Conservation (phyloP, 2,329 filamentous ascomycete species). For the Penicillium sclerotiorum region DNA sequence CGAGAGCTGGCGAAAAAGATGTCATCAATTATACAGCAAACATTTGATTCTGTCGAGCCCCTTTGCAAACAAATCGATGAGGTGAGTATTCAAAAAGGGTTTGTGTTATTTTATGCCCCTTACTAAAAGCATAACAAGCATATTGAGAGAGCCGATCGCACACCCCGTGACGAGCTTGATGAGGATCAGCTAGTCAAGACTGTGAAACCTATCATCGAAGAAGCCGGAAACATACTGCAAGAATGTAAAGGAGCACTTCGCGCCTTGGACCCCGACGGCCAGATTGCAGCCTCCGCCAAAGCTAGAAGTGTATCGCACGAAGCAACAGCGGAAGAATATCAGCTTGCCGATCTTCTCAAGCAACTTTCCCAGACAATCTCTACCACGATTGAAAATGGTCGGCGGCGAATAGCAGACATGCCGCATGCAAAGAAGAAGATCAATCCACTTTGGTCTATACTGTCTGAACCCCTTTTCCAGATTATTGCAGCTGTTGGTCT, state of each 20-base stretch:
- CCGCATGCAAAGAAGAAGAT: constrained; percentile 93
- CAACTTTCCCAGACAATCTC: constrained; percentile 79
- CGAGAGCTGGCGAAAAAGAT: constrained; percentile 78
- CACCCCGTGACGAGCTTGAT: constrained; percentile 82
- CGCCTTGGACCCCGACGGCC: constrained; percentile 84
- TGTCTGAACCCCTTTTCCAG: constrained; percentile 79
- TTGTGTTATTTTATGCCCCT: no score
- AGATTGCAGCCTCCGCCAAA: constrained; percentile 83
- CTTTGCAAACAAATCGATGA: constrained; percentile 85
- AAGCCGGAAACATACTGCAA: constrained; percentile 75
- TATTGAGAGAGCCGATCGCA: constrained; percentile 71
- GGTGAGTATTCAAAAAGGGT: constrained; percentile 53
- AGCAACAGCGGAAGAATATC: constrained; percentile 79
- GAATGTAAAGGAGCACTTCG: constrained; percentile 87
- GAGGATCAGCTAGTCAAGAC: constrained; percentile 86
- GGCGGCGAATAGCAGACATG: constrained; percentile 88
- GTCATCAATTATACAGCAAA: constrained; percentile 70
- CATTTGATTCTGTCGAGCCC: constrained; percentile 79
- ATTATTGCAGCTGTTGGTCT: constrained; percentile 87
- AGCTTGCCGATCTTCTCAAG: constrained; percentile 81
- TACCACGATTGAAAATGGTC: constrained; percentile 81
- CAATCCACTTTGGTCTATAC: constrained; percentile 82
- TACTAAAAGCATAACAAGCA: no score
- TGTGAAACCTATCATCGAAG: constrained; percentile 85
- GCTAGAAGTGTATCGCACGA: constrained; percentile 73